These are phyloP conservation scores for Ogataea naganishii DNA, from an alignment of 805 yeast species.

Conservation along the genomic window DNA sequence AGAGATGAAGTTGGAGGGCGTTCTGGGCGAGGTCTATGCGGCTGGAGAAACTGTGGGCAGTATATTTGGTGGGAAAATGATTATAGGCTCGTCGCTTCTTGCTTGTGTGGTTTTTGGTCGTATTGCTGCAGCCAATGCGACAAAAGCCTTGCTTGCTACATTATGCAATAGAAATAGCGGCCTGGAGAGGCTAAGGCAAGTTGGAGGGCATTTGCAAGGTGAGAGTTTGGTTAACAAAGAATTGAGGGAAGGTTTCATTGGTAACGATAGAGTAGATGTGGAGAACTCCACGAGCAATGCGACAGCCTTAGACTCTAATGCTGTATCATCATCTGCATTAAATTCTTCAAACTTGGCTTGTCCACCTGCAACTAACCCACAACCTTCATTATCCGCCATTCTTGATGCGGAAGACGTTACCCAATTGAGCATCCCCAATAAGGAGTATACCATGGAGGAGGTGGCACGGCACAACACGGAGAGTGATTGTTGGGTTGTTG, in stretches of 20 bases:
- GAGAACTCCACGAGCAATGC: not conserved
- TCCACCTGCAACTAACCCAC: not conserved
- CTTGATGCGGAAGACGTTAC: slow-evolving; percentile 10
- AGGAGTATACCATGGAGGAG: slow-evolving; percentile 38
- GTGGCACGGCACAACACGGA: slow-evolving; percentile 36
- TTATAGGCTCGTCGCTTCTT: slow-evolving; percentile 49
- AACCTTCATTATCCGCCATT: not conserved
- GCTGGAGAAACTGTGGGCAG: slow-evolving; percentile 67
- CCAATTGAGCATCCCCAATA: slow-evolving; percentile 32
- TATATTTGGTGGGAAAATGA: slow-evolving; percentile 54
- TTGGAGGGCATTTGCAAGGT: slow-evolving; percentile 5
- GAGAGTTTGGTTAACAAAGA: not conserved
- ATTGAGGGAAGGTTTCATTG: too few species aligned
- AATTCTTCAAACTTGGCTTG: not conserved
- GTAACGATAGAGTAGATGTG: too few species aligned
- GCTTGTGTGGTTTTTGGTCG: slow-evolving; percentile 57
- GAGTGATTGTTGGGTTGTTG: slow-evolving; percentile 45
- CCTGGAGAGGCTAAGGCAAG: slow-evolving; percentile 4
- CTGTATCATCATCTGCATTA: not conserved
- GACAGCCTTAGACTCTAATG: not conserved
- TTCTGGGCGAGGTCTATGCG: slow-evolving; percentile 42
- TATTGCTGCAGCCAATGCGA: slow-evolving; percentile 36
- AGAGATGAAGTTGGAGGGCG: slow-evolving; percentile 16
- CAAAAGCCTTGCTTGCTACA: slow-evolving; percentile 16
- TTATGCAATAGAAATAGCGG: slow-evolving; percentile 1